These are phyloP conservation scores for Amanita rimosa DNA, from an alignment of 768 basidiomycete genomes.

Conservation along the genomic window DNA sequence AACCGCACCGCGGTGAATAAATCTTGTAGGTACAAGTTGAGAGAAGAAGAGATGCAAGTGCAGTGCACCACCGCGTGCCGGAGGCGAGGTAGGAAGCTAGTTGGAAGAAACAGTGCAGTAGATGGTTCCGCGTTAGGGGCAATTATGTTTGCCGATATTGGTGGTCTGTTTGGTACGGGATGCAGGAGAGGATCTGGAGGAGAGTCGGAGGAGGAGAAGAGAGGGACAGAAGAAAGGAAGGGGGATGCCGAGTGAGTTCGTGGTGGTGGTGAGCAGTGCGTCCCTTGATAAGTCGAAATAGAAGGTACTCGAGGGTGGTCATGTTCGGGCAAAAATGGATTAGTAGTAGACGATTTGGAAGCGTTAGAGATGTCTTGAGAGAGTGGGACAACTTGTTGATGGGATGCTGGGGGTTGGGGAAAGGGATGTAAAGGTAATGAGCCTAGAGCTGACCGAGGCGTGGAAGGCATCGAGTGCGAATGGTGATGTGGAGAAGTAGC, in stretches of 20 bases:
- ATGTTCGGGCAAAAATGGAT: not conserved
- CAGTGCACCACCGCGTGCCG: conserved; percentile 20
- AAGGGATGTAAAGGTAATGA: not conserved
- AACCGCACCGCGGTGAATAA: conserved; percentile 62
- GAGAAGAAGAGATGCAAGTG: conserved; percentile 35
- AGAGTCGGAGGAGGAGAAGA: not conserved
- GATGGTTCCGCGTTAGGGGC: not conserved
- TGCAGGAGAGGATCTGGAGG: not conserved
- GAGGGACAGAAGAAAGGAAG: not conserved
- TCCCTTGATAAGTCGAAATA: not conserved
- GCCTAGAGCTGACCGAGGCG: not conserved
- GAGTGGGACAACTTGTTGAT: not conserved
- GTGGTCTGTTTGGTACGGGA: not conserved
- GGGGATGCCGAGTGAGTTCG: not conserved
- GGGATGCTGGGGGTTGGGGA: not conserved
- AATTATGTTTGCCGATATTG: not conserved
- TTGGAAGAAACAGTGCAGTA: conserved; percentile 12
- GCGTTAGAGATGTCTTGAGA: not conserved
- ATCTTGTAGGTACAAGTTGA: conserved; percentile 60
- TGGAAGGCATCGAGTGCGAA: not conserved
- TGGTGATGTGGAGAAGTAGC: conserved; percentile 1
- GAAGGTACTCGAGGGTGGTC: not conserved
- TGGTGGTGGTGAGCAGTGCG: not conserved
- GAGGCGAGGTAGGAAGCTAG: conserved; percentile 18
- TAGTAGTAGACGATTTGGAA: not conserved